Evolutionary conservation across 2,329 filamentous ascomycete species (phyloP).

Genomic region (Biscogniauxia mediterranea): DNA sequence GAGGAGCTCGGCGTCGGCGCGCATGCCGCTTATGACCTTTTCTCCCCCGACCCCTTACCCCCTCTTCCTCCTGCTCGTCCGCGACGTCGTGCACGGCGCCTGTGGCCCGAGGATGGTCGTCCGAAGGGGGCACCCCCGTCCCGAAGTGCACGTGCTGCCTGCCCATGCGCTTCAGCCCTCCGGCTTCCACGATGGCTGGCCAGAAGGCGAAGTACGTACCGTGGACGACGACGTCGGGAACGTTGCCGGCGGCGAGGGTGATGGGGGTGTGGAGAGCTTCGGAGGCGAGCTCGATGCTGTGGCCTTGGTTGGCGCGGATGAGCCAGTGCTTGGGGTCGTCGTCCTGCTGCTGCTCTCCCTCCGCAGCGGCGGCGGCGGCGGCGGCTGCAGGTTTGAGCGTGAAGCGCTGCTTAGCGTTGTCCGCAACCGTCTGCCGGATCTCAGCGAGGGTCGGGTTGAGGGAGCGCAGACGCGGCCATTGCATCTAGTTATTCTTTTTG

Average conservation of each 20-base stretch:
- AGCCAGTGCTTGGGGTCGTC: slow-evolving; percentile 66
- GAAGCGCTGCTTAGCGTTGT: slow-evolving; percentile 91
- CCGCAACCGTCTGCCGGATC: slow-evolving; percentile 64
- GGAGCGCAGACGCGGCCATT: slow-evolving; percentile 59
- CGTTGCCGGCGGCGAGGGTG: slow-evolving; percentile 52
- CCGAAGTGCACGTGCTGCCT: slow-evolving; percentile 91
- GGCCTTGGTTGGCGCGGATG: slow-evolving; percentile 94
- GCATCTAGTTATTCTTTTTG: slow-evolving; percentile 39
- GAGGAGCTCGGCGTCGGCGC: slow-evolving; percentile 71
- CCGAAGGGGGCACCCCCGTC: slow-evolving; percentile 57
- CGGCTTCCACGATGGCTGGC: slow-evolving; percentile 68
- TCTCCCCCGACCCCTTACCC: slow-evolving; percentile 14
- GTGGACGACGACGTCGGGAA: slow-evolving; percentile 73
- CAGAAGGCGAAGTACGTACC: slow-evolving; percentile 86
- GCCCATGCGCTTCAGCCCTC: slow-evolving; percentile 77
- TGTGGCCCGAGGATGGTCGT: too few species aligned
- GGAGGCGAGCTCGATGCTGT: slow-evolving; percentile 76
- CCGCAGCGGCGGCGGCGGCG: too few species aligned
- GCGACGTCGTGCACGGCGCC: slow-evolving; percentile 5
- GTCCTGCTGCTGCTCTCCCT: slow-evolving; percentile 24
- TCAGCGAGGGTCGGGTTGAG: slow-evolving; percentile 75
- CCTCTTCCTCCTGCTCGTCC: slow-evolving; percentile 10
- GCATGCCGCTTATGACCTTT: slow-evolving; percentile 75
- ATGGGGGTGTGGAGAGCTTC: slow-evolving; percentile 69
- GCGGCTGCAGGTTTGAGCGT: slow-evolving; percentile 67